Evolutionary conservation across 495 filamentous ascomycete species (phyloP).

Genomic region (Penicillium maclennaniae): DNA sequence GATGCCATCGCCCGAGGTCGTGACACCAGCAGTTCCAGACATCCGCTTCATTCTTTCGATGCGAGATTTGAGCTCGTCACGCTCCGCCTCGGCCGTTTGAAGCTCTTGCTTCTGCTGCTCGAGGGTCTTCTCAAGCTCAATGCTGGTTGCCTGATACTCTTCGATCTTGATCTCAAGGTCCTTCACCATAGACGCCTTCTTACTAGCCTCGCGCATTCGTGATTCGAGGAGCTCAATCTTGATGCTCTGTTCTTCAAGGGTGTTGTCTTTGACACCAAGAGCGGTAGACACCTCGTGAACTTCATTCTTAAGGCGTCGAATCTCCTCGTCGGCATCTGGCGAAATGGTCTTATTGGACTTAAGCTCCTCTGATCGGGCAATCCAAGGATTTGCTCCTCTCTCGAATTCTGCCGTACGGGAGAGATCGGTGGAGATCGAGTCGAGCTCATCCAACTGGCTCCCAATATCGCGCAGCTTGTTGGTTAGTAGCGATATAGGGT

Average conservation of each 20-base stretch:
- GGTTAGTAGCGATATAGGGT: constrained; percentile 66
- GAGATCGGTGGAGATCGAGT: constrained; percentile 67
- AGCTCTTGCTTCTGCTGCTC: constrained; percentile 42
- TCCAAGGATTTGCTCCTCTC: constrained; percentile 70
- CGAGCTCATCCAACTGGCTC: constrained; percentile 65
- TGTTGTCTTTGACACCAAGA: constrained; percentile 85
- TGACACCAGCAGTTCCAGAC: constrained; percentile 51
- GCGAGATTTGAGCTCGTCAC: constrained; percentile 70
- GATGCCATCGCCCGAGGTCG: constrained; percentile 36
- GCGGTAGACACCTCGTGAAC: constrained; percentile 57
- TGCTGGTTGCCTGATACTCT: constrained; percentile 46
- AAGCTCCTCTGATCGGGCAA: constrained; percentile 73
- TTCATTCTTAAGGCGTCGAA: constrained; percentile 70
- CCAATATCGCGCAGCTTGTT: constrained; percentile 63
- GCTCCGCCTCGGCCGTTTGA: constrained; percentile 55
- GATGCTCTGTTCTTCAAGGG: constrained; percentile 80
- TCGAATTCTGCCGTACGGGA: constrained; percentile 84
- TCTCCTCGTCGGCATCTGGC: constrained; percentile 74
- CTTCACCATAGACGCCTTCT: constrained; percentile 46
- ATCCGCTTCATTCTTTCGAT: constrained; percentile 52
- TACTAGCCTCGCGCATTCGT: constrained; percentile 51
- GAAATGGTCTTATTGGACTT: constrained; percentile 73
- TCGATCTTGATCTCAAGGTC: constrained; percentile 59
- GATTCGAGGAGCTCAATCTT: constrained; percentile 56
- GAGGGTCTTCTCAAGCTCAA: constrained; percentile 33